Conservation (phyloP, 257 asterid genomes). For the Ajuga chamaepitys region DNA sequence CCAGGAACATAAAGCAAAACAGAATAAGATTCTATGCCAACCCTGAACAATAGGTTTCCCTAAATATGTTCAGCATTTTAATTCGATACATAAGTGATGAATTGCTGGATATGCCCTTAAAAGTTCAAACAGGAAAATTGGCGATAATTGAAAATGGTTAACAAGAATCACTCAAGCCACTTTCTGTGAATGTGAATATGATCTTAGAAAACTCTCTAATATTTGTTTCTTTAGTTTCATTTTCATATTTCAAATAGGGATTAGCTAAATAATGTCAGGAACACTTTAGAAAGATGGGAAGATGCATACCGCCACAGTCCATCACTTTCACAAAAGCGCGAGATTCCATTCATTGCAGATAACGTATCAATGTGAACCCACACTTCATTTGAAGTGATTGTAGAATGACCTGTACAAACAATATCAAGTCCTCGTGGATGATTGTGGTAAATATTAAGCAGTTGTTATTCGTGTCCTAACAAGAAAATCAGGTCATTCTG, state of each 20-base stretch:
- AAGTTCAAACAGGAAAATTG: neutral
- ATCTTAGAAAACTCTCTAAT: neutral
- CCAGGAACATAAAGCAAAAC: neutral
- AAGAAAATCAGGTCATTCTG: conserved; percentile 4
- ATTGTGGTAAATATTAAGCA: neutral
- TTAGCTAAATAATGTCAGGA: neutral
- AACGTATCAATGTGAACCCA: conserved; percentile 86
- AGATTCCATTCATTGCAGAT: conserved; percentile 89
- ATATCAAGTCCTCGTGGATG: neutral
- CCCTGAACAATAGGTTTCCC: neutral
- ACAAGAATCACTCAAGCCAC: neutral
- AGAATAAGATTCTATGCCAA: neutral
- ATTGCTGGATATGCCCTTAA: neutral
- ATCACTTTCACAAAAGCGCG: conserved; percentile 78
- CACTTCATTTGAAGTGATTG: conserved; percentile 44
- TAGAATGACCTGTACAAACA: conserved; percentile 39
- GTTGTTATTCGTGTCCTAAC: neutral
- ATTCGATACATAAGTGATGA: neutral
- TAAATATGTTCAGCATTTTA: neutral
- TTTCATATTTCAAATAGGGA: neutral
- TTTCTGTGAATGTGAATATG: too few relatives aligned
- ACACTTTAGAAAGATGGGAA: too few relatives aligned
- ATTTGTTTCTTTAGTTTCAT: neutral
- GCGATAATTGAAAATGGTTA: neutral
- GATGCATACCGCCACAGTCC: conserved; percentile 79